Evolutionary conservation across 2,329 filamentous ascomycete genomes (phyloP).

Genomic region (Colletotrichum theobromicola): DNA sequence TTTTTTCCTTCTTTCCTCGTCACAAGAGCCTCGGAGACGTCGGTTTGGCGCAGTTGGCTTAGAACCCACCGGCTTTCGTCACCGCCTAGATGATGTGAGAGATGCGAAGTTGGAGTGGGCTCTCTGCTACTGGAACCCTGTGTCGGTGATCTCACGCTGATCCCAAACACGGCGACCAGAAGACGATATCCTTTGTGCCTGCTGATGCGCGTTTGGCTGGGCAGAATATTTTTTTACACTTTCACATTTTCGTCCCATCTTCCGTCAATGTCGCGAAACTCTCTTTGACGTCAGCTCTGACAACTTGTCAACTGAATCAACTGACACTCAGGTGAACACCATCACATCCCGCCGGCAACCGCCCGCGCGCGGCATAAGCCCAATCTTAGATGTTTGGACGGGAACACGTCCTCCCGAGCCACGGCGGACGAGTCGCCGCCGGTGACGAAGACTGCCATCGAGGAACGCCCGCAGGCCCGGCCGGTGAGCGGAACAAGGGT

Average conservation of each 20-base stretch:
- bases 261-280: neutral
- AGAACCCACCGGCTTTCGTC: neutral
- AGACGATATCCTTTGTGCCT: neutral
- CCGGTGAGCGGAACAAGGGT: neutral
- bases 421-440: neutral
- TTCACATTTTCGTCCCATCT: neutral
- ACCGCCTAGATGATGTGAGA: neutral
- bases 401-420: neutral
- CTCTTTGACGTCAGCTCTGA: neutral
- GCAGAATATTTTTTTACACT: neutral
- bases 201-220: neutral
- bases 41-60: neutral
- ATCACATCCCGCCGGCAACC: neutral
- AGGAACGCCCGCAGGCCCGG: neutral
- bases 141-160: slow-evolving; percentile 10
- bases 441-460: neutral
- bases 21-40: neutral
- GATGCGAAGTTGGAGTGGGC: neutral
- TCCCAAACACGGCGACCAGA: slow-evolving; percentile 3
- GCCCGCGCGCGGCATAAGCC: neutral
- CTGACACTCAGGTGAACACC: neutral
- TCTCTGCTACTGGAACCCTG: neutral
- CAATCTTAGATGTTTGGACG: neutral
- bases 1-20: neutral
- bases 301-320: neutral